phyloP scores from a whole-genome alignment of 164 flowering plant species.

The Nymphaea thermarum region DNA sequence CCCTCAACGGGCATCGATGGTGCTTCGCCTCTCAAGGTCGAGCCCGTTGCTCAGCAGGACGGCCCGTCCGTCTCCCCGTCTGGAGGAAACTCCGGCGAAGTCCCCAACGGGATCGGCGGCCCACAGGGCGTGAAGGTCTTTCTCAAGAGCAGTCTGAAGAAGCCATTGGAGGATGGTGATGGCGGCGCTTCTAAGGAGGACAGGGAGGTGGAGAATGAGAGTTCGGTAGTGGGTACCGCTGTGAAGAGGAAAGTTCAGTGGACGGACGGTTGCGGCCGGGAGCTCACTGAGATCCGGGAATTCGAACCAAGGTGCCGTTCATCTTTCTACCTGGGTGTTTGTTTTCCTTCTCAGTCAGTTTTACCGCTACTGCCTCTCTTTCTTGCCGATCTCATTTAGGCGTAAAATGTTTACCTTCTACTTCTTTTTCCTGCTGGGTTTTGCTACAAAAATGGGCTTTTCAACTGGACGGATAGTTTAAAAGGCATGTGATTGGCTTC shows the following conservation, averaged over 20 bases:
- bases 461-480: too few species aligned
- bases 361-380: neutral
- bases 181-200: neutral
- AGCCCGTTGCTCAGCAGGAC: neutral
- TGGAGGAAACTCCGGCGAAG: too few species aligned
- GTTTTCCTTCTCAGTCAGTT: too few species aligned
- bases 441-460: neutral
- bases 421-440: neutral
- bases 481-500: too few species aligned
- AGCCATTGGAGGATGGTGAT: neutral
- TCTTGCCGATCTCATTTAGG: neutral
- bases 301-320: neutral
- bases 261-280: neutral
- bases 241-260: neutral
- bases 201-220: neutral
- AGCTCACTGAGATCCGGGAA: neutral
- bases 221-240: neutral
- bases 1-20: neutral
- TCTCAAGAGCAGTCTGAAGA: neutral
- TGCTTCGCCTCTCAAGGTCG: neutral
- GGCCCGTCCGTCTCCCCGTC: too few species aligned
- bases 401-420: neutral
- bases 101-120: too few species aligned
- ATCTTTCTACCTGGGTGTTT: too few species aligned
- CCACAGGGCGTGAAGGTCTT: neutral